Base-by-base conservation (phyloP, 192 early-diverging fungal genomes). In the Spizellomyces sp. region DNA sequence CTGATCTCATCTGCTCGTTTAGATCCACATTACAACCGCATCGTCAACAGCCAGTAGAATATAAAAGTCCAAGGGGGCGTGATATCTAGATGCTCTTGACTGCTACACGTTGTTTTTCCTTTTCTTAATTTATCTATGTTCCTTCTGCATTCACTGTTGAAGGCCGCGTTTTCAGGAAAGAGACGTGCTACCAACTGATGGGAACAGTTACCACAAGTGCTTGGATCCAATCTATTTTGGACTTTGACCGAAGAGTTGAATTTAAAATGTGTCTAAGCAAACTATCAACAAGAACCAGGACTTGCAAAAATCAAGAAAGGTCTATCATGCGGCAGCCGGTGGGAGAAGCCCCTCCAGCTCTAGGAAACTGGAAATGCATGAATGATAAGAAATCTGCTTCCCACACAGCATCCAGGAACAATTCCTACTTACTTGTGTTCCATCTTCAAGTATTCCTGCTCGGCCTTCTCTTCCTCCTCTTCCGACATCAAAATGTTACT, bases 381-480 rank as follows among this genome's bases (percentile, higher is more conserved):
- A 44, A n/a, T 41, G 46, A 21, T 36, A 0, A 36, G 27, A 36
- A 36, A 36, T 22, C 54, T 22, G 41, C 7, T 41, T 19, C 6
- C 21, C 15, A 21, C 12, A 61, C 2, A 62, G 57, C 3, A 62
- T 17, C 21, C 9, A 12, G 19, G 0, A 64, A 17, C 17, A 58
- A 62, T 5, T 8, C 5, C 55, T 54, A 66, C 62, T 69, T 65
- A 70, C 73, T 58, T 79, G 8, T 61, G 19, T 62, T 82, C 81
- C 42, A 82, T 71, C 45, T 77, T 77, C 27, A 59, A 60, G 62
- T 79, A 82, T 58, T 82, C 81, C 54, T 17, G 3, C 58, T 82
- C 81, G 10, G 46, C 36, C 61, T 77, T 75, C 43, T 77, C 77
- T 50, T 76, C 71, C 6, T 75, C 55, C 12, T 82, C 80, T 6